Percentiles rank a stretch among this genome's conserved stretches.
Conservation (phyloP, 306 rosid species). For the Ormosia semicastrata region DNA sequence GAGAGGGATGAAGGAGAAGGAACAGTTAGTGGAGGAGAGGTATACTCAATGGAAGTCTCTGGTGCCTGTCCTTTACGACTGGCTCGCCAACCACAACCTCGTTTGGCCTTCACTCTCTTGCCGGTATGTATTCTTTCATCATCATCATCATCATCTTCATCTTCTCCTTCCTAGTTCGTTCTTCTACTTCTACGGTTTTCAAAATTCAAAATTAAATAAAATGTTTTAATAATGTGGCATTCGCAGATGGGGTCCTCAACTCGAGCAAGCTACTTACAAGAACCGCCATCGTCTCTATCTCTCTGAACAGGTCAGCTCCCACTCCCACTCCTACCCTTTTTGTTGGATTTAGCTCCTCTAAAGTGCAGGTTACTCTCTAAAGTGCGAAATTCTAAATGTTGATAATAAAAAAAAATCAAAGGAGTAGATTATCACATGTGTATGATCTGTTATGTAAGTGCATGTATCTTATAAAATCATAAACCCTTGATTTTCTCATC, state of each 20-base stretch:
- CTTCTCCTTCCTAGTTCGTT: neutral
- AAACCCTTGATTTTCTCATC: no score
- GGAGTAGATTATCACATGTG: no score
- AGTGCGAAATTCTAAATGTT: no score
- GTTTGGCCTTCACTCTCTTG: slow-evolving; percentile 97
- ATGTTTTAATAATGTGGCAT: neutral
- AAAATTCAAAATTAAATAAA: neutral
- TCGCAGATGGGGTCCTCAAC: slow-evolving; percentile 85
- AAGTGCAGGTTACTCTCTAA: no score
- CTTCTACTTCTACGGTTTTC: neutral
- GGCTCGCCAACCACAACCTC: slow-evolving; percentile 96
- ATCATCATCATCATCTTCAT: neutral
- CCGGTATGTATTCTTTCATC: slow-evolving; percentile 38
- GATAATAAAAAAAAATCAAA: no score
- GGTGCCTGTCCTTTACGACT: slow-evolving; percentile 87
- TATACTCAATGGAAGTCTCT: slow-evolving; percentile 90
- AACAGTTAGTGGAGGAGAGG: slow-evolving; percentile 51
- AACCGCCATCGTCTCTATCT: slow-evolving; percentile 89
- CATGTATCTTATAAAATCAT: no score
- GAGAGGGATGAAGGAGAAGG: slow-evolving; percentile 10
- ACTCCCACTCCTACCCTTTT: no score
- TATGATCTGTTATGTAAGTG: no score
- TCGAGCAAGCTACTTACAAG: slow-evolving; percentile 80
- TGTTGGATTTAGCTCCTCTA: no score
- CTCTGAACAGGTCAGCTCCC: slow-evolving; percentile 63